These are phyloP conservation scores for Planoprotostelium fungivorum DNA, from an alignment of 78 protist genomes.

Conservation along the genomic window DNA sequence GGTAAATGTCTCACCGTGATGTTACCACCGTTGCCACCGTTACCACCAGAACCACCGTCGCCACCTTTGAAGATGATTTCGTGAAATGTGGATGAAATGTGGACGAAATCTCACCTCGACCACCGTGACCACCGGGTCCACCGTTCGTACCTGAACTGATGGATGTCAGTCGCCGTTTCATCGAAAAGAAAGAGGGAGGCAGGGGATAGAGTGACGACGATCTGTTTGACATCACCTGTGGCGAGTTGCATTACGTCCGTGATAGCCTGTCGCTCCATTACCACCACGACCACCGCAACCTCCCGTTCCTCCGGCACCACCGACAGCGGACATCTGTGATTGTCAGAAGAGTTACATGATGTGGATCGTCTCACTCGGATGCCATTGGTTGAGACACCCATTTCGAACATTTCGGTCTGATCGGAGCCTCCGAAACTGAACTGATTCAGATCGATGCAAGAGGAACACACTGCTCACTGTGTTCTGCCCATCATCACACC, in stretches of 20 bases:
- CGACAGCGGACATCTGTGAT: not conserved
- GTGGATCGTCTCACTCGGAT: not conserved
- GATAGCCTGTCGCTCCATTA: slow-evolving; percentile 24
- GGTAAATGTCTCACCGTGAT: not conserved
- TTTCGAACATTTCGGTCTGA: not conserved
- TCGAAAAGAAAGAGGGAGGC: too few species aligned
- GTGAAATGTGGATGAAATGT: not conserved
- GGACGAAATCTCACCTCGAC: not conserved
- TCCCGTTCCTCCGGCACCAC: slow-evolving; percentile 20
- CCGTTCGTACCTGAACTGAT: slow-evolving; percentile 58
- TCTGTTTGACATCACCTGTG: too few species aligned
- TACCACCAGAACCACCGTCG: slow-evolving; percentile 38
- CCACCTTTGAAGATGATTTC: slow-evolving; percentile 1
- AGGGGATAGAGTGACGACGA: too few species aligned
- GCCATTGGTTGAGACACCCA: not conserved
- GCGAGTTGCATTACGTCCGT: slow-evolving; percentile 19
- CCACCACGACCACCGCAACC: slow-evolving; percentile 52
- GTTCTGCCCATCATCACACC: slow-evolving; percentile 7
- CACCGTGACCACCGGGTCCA: slow-evolving; percentile 46
- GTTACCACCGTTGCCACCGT: slow-evolving; percentile 22
- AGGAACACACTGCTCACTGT: not conserved
- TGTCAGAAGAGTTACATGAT: slow-evolving; percentile 3
- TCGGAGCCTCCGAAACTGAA: not conserved
- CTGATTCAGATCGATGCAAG: not conserved
- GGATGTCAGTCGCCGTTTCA: too few species aligned